Evolutionary conservation across 1,284 basidiomycete species (phyloP), one percentile per base, ranked within the genome.

Genomic region (Sparassis latifolia): DNA sequence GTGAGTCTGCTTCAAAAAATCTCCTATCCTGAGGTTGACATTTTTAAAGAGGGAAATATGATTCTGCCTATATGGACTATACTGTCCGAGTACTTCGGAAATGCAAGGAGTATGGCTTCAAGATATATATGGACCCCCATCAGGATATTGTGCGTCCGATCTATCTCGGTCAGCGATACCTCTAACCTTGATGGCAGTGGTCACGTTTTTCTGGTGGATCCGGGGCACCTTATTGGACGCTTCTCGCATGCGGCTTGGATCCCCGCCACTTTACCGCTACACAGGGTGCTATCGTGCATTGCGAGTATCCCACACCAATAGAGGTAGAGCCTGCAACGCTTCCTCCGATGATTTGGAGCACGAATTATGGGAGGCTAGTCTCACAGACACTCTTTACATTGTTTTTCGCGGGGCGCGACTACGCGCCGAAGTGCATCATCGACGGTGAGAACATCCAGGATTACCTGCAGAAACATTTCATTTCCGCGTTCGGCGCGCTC

Each of bases 191-290:
- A 5, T 47, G 42, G 10, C 62, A 97, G 93, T 98, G 96, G 92
- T 97, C 95, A 1, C 89, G 96, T 39, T 97, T 95, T 72, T 90
- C 91, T 4, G 95, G 96, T 28, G 96, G 96, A 5, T 97, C 92
- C 0, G 96, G 96, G 9, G 96, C 96, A 0, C 96, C 96, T 0
- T 89, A 86, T 62, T 99, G 96, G 96, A 95, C 94, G 0, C 75
- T 98, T 4, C 78, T 82, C 37, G 95, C 95, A 0, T 97, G 92
- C 64, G 96, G 95, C 7, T 81, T 99, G 57, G 80, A 98, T 62
- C 92, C 94, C 0, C 78, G 83, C 47, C 80, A 89, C 58, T 83
- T 97, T 54, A 90, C 89, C 0, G 77, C 84, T 1, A 97, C 95
- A 0, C 85, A 89, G 62, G 78, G 92, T 3, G 89, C 94, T 33